Conservation (phyloP, 208 protist species). For the Zelonia costaricensis region DNA sequence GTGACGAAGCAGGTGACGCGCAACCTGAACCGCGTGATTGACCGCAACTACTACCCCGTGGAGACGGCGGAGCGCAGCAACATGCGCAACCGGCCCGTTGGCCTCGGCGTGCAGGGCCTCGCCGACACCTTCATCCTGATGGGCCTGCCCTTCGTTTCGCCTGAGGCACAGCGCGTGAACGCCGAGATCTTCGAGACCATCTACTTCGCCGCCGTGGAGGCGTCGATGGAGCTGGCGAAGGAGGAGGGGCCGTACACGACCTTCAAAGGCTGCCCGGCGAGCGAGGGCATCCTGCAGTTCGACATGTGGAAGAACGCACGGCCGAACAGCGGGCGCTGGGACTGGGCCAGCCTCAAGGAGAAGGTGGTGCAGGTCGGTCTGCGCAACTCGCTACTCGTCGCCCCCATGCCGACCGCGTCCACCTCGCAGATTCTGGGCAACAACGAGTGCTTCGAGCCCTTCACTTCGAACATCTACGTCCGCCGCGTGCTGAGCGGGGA, state of each 20-base stretch:
- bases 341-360: slow-evolving; percentile 95
- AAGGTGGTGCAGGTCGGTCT: slow-evolving; percentile 93
- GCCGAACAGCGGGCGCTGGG: slow-evolving; percentile 90
- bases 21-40: slow-evolving; percentile 99
- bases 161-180: slow-evolving; percentile 95
- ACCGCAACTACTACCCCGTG: slow-evolving; percentile 99
- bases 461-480: slow-evolving; percentile 99
- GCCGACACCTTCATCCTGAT: slow-evolving; percentile 98
- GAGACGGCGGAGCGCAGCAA: slow-evolving; percentile 95
- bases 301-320: slow-evolving; percentile 96
- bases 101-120: slow-evolving; percentile 99
- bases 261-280: slow-evolving; percentile 95
- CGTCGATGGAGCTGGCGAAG: slow-evolving; percentile 92
- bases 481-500: slow-evolving; percentile 98
- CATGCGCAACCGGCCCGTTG: slow-evolving; percentile 97
- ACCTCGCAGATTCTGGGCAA: slow-evolving; percentile 99
- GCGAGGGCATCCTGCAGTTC: slow-evolving; percentile 98
- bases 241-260: slow-evolving; percentile 94
- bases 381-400: slow-evolving; percentile 98
- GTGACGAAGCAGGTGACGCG: slow-evolving; percentile 93
- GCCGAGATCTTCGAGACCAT: slow-evolving; percentile 99
- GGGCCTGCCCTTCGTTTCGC: slow-evolving; percentile 94
- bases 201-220: slow-evolving; percentile 96
- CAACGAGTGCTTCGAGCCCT: slow-evolving; percentile 99
- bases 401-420: slow-evolving; percentile 99